Base-by-base conservation (phyloP, 495 filamentous ascomycete genomes). In the Penicillium coprophilum region DNA sequence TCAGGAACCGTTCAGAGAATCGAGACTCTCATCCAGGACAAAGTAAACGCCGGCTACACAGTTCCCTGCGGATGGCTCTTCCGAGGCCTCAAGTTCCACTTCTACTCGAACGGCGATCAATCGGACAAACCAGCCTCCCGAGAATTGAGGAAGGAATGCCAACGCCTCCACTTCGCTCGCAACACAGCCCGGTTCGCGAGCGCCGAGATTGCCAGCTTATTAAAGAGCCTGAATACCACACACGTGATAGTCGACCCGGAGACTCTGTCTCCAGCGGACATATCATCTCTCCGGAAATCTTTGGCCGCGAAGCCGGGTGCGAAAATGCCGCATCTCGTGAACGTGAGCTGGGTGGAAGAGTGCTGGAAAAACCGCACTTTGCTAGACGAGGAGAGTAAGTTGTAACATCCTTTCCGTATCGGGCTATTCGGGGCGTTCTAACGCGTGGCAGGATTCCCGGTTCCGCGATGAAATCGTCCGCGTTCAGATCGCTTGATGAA, bases 351-450 rank as follows among this genome's bases (percentile, higher is more conserved):
- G 94, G 74, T 96, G 1, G 79, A 84, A 47, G 83, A 91, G 55
- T 88, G 89, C 62, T 95, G 92, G 90, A 72, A 73, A 55, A 87
- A 91, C 69, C 78, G 78, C 54, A 96, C 93, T 8, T 58, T 89
- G 43, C 63, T 97, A 50, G 91, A 97, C 66, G 94, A 97, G 80
- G 90, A 92, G 47, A 55, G 76, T 69, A 54, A 61, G 66, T 68
- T 50, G 8, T 10, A 12, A 31, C 4, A 19, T 30, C 27, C 20
- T n/a, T 17, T 5, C 28, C 12, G 9, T 13, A 19, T 20, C 9
- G 1, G 45, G 10, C 28, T 11, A 20, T 46, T 28, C 6, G 8
- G n/a, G 27, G 45, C 43, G 21, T 46, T 23, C 38, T 53, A 31
- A 43, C 19, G 21, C 10, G 2, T 31, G 50, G 8, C 20, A 52